Evolutionary conservation across 2,329 filamentous ascomycete genomes (phyloP).

Genomic region (Aspergillus latus): DNA sequence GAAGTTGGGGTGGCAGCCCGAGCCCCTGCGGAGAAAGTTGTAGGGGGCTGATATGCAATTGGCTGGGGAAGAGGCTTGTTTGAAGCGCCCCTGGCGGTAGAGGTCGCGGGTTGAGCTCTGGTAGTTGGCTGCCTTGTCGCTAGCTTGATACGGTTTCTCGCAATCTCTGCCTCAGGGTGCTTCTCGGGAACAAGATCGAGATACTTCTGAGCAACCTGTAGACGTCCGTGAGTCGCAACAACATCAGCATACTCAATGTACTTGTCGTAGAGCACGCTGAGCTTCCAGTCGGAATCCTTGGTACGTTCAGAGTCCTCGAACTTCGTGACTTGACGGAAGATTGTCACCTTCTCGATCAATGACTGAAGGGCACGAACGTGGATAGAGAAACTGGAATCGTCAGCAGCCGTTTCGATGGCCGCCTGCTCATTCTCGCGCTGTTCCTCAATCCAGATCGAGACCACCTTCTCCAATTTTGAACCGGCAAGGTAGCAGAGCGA

Average conservation of each 20-base stretch:
- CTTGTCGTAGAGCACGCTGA: constrained; percentile 83
- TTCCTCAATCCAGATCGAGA: constrained; percentile 89
- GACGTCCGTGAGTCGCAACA: constrained; percentile 81
- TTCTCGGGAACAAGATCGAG: constrained; percentile 78
- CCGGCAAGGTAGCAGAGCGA: constrained; percentile 96
- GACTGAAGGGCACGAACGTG: constrained; percentile 85
- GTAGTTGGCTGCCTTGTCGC: constrained; percentile 67
- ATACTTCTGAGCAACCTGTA: constrained; percentile 86
- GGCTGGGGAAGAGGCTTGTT: constrained; percentile 42
- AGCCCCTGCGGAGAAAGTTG: constrained; percentile 32
- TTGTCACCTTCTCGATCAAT: constrained; percentile 96
- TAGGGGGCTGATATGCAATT: constrained; percentile 39
- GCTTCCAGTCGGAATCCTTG: constrained; percentile 80
- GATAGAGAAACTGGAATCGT: constrained; percentile 84
- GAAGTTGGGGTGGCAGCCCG: constrained; percentile 45
- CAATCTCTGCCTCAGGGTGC: constrained; percentile 84
- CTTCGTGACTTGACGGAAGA: constrained; percentile 91
- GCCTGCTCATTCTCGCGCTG: constrained; percentile 79
- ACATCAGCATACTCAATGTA: constrained; percentile 98
- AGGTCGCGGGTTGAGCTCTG: constrained; percentile 42
- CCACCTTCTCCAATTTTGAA: constrained; percentile 95
- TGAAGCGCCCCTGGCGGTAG: constrained; percentile 42
- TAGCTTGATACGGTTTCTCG: constrained; percentile 78
- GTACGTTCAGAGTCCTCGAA: constrained; percentile 77
- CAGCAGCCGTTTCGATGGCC: constrained; percentile 65